Evolutionary conservation across 768 basidiomycete species (phyloP).

Genomic region (Mycena haematopus): DNA sequence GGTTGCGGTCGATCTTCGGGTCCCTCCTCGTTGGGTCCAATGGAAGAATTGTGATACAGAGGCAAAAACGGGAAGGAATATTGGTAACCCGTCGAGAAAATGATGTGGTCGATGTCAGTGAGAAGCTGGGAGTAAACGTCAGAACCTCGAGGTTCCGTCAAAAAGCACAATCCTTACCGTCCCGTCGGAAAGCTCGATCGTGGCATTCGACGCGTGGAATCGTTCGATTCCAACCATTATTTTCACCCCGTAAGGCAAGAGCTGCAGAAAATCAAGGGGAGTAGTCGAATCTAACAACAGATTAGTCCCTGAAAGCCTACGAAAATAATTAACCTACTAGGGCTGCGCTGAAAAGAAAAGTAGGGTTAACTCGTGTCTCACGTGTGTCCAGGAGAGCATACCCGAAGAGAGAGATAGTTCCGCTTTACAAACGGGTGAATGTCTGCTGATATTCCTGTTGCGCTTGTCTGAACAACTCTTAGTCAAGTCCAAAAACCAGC

Average conservation of each 20-base stretch:
- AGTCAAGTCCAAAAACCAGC: too few species aligned
- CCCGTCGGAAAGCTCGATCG: conserved; percentile 38
- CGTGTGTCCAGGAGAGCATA: background rate
- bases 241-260: conserved; percentile 33
- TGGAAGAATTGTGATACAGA: conserved; percentile 36
- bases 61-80: conserved; percentile 41
- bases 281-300: conserved; percentile 18
- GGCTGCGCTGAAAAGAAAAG: conserved; percentile 8
- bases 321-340: background rate
- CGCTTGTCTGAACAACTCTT: conserved; percentile 29
- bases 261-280: conserved; percentile 26
- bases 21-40: conserved; percentile 18
- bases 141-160: too few species aligned
- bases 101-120: conserved; percentile 36
- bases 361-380: too few species aligned
- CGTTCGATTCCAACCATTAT: conserved; percentile 35
- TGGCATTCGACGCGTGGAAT: conserved; percentile 32
- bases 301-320: background rate
- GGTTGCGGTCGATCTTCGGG: conserved; percentile 23
- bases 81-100: conserved; percentile 40
- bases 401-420: conserved; percentile 32
- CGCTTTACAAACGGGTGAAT: conserved; percentile 31
- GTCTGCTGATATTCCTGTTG: conserved; percentile 36
- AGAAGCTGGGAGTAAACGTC: conserved; percentile 24
- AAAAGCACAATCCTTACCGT: conserved; percentile 14